These are phyloP conservation scores for Flammula alnicola DNA, from an alignment of 1,284 basidiomycete species.

Conservation along the genomic window DNA sequence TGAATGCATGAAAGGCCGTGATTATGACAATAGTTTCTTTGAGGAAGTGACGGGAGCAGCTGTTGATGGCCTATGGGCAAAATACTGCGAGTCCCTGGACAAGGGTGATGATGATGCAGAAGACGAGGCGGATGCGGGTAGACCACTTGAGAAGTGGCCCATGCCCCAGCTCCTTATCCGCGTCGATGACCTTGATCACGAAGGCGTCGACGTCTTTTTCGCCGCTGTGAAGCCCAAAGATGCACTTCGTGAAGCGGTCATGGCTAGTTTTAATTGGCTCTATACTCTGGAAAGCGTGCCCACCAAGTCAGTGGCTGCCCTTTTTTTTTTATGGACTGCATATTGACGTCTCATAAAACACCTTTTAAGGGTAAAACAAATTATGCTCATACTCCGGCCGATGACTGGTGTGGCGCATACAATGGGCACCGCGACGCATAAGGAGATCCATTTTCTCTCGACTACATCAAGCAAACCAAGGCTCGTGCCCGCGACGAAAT, in stretches of 20 bases:
- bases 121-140: not conserved
- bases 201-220: constrained; percentile 62
- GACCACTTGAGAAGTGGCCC: too few relatives aligned
- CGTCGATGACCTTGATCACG: constrained; percentile 61
- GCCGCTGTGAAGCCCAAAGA: constrained; percentile 49
- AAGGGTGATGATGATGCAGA: constrained; percentile 3
- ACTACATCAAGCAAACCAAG: constrained; percentile 53
- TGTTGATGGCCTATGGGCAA: constrained; percentile 60
- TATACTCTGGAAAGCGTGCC: constrained; percentile 64
- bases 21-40: constrained; percentile 57
- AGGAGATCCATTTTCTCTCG: constrained; percentile 70
- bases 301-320: constrained; percentile 56
- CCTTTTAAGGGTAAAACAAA: constrained; percentile 50
- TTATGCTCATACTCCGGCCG: constrained; percentile 59
- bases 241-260: constrained; percentile 55
- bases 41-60: constrained; percentile 53
- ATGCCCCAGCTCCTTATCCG: too few relatives aligned
- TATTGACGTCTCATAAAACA: not conserved
- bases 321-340: not conserved
- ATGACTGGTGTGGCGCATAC: constrained; percentile 74
- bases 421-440: constrained; percentile 53
- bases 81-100: constrained; percentile 49
- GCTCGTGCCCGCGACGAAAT: constrained; percentile 61
- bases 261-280: constrained; percentile 57
- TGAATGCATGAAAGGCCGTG: constrained; percentile 48